These are phyloP conservation scores for Sinapis alba DNA, from an alignment of 441 rosid species.

Conservation along the genomic window DNA sequence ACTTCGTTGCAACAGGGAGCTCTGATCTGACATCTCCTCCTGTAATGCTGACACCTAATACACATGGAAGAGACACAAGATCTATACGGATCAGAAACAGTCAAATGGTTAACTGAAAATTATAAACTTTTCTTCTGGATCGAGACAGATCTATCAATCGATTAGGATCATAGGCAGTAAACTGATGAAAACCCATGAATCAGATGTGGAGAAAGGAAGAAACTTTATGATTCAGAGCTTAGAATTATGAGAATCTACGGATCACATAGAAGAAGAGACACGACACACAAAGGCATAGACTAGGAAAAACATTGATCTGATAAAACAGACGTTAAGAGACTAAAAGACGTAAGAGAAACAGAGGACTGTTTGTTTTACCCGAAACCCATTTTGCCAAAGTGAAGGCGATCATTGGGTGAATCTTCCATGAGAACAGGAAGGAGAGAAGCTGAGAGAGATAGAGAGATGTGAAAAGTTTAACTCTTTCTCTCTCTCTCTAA, in stretches of 20 bases:
- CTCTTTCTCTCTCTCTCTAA: neutral
- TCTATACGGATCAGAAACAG: slow-evolving; percentile 8
- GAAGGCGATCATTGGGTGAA: slow-evolving; percentile 72
- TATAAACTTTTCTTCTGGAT: neutral
- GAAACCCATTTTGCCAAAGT: slow-evolving; percentile 90
- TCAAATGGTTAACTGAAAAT: neutral
- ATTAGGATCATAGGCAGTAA: neutral
- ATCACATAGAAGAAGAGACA: neutral
- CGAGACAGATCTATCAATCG: slow-evolving; percentile 26
- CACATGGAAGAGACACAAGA: neutral
- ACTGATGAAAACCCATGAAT: neutral
- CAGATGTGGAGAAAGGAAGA: neutral
- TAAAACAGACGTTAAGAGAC: neutral
- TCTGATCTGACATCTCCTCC: slow-evolving; percentile 92
- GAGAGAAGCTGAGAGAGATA: neutral
- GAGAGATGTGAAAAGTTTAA: neutral
- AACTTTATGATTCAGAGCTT: slow-evolving; percentile 2
- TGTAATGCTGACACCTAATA: slow-evolving; percentile 84
- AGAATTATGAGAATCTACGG: slow-evolving; percentile 5
- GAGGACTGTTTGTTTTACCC: slow-evolving; percentile 51
- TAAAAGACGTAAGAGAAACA: neutral
- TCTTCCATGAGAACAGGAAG: slow-evolving; percentile 62
- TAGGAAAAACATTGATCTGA: slow-evolving; percentile 11
- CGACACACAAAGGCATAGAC: neutral
- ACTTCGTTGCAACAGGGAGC: slow-evolving; percentile 97